These are phyloP conservation scores for Xylona heveae DNA, from an alignment of 495 filamentous ascomycete genomes.

Conservation along the genomic window DNA sequence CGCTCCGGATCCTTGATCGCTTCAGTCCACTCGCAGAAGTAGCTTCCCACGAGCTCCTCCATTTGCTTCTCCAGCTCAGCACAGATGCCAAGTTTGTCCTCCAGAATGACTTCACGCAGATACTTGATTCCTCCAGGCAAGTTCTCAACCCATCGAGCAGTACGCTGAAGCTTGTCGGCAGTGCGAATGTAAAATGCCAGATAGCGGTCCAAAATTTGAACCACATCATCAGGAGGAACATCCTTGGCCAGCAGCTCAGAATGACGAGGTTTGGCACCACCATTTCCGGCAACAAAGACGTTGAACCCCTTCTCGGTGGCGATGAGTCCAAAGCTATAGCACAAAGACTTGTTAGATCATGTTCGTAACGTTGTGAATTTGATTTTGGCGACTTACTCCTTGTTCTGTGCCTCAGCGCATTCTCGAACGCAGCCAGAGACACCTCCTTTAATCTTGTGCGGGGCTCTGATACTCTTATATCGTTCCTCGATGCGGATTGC, in stretches of 20 bases:
- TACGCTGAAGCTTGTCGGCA: constrained; percentile 85
- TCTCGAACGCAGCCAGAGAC: constrained; percentile 86
- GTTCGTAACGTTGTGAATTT: constrained; percentile 1
- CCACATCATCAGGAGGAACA: constrained; percentile 64
- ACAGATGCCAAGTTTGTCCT: constrained; percentile 78
- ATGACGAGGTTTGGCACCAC: constrained; percentile 72
- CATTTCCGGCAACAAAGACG: constrained; percentile 84
- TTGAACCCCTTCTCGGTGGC: constrained; percentile 93
- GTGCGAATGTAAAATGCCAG: constrained; percentile 94
- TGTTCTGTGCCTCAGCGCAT: constrained; percentile 90
- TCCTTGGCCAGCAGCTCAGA: constrained; percentile 81
- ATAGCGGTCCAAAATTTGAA: constrained; percentile 80
- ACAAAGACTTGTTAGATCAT: constrained; percentile 5
- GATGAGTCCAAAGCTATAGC: constrained; percentile 63
- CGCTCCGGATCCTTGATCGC: constrained; percentile 49
- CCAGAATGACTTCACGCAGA: constrained; percentile 61
- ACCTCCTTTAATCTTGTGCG: constrained; percentile 88
- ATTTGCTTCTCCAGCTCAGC: constrained; percentile 78
- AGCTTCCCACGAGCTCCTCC: constrained; percentile 70
- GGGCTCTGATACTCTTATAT: constrained; percentile 79
- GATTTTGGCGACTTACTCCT: constrained; percentile 37
- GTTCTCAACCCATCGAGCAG: constrained; percentile 78
- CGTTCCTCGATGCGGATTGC: constrained; percentile 80
- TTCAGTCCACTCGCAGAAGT: constrained; percentile 91
- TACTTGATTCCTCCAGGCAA: constrained; percentile 77